phyloP scores from a whole-genome alignment of 139 green algal species.

The Pleodorina starrii region DNA sequence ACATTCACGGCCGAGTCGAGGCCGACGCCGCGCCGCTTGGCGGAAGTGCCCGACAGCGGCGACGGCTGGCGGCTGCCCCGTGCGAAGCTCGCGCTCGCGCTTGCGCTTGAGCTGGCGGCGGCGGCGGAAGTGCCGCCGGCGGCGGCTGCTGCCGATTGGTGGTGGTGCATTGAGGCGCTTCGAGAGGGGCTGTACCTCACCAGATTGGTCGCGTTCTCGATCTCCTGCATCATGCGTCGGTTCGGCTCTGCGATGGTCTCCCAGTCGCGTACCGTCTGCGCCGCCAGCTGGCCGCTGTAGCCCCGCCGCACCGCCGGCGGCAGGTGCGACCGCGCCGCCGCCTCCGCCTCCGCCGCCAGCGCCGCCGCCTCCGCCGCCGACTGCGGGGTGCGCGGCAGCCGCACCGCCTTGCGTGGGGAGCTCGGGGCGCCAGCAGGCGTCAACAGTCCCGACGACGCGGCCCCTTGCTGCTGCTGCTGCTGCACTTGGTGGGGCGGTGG shows the following conservation, averaged over 20 bases:
- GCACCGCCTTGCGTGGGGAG: neutral
- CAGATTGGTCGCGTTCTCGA: conserved; percentile 38
- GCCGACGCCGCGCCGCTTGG: neutral
- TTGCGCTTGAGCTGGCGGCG: neutral
- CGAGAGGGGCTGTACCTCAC: neutral
- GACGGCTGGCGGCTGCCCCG: neutral
- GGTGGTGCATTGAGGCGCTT: too few species aligned
- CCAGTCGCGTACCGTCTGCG: conserved; percentile 35
- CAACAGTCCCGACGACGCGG: neutral
- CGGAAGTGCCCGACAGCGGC: neutral
- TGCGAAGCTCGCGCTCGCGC: too few species aligned
- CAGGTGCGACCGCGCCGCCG: conserved; percentile 2
- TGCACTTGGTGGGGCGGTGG: too few species aligned
- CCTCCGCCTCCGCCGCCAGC: neutral
- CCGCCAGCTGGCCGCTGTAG: conserved; percentile 8
- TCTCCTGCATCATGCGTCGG: conserved; percentile 42
- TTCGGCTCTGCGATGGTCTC: conserved; percentile 36
- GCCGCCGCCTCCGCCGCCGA: conserved; percentile 24
- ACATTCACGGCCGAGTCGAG: too few species aligned
- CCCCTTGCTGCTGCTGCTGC: neutral
- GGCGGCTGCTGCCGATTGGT: neutral
- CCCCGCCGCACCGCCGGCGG: conserved; percentile 29
- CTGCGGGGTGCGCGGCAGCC: neutral
- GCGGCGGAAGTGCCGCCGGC: neutral
- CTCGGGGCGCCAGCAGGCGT: neutral